Conservation (phyloP, 768 basidiomycete species). For the Leucogyrophana mollusca region DNA sequence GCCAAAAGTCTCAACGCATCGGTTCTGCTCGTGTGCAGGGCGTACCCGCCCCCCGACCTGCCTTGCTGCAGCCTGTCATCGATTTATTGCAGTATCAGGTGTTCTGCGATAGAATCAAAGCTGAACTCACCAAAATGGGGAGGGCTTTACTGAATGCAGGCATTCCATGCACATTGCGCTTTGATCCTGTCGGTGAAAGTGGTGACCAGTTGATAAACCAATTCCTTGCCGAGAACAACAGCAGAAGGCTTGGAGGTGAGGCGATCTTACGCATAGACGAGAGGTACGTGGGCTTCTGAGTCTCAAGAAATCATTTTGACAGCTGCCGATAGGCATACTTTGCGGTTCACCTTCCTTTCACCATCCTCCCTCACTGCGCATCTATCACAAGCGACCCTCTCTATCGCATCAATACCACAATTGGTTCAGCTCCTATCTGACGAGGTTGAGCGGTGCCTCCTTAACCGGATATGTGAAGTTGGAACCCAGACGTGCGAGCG, state of each 20-base stretch:
- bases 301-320: neutral
- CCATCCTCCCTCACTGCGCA: constrained; percentile 79
- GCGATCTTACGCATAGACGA: constrained; percentile 69
- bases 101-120: constrained; percentile 63
- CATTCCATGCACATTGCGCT: constrained; percentile 54
- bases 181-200: constrained; percentile 66
- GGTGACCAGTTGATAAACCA: constrained; percentile 54
- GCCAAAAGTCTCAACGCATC: constrained; percentile 43
- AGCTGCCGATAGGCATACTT: constrained; percentile 50
- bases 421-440: constrained; percentile 71
- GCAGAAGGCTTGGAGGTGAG: constrained; percentile 62
- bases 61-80: constrained; percentile 70
- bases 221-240: constrained; percentile 39
- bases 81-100: constrained; percentile 78
- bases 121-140: constrained; percentile 53
- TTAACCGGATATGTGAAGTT: constrained; percentile 66
- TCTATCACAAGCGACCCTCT: constrained; percentile 74
- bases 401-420: constrained; percentile 74
- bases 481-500: constrained; percentile 55
- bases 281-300: constrained; percentile 37
- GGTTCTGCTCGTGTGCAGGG: constrained; percentile 25
- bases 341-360: constrained; percentile 74
- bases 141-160: constrained; percentile 50
- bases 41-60: constrained; percentile 30
- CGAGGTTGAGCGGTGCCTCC: constrained; percentile 71